Evolutionary conservation across 2,329 filamentous ascomycete species (phyloP).

Genomic region (Dothiorella sarmentorum): DNA sequence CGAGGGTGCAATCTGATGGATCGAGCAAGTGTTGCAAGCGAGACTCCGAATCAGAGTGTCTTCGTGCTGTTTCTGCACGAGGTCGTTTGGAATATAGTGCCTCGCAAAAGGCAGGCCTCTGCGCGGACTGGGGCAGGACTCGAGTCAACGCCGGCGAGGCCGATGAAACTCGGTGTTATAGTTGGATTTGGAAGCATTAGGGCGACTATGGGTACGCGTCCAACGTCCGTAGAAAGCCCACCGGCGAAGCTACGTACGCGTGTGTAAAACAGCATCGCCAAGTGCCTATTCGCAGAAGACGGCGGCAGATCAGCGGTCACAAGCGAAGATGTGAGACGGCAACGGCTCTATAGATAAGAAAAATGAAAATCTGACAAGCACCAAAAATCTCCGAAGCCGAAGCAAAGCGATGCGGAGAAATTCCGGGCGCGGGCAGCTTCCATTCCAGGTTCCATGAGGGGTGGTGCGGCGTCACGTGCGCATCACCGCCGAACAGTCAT

Average conservation of each 20-base stretch:
- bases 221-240: too few relatives aligned
- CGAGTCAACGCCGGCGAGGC: background rate
- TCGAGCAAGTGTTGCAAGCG: background rate
- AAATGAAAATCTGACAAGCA: too few relatives aligned
- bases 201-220: too few relatives aligned
- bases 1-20: background rate
- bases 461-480: background rate
- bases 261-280: background rate
- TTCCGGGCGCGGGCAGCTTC: background rate
- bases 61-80: background rate
- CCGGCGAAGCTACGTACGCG: background rate
- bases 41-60: background rate
- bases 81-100: slow-evolving; percentile 3
- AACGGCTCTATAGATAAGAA: background rate
- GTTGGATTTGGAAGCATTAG: background rate
- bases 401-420: too few relatives aligned
- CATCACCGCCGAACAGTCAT: background rate
- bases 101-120: background rate
- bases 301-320: background rate
- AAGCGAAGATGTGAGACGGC: background rate
- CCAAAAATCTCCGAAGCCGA: too few relatives aligned
- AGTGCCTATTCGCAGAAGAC: background rate
- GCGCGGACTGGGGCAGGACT: background rate
- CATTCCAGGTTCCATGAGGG: too few relatives aligned
- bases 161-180: background rate